Conservation (phyloP, 768 basidiomycete genomes). For the Leccinum subtestaceum region DNA sequence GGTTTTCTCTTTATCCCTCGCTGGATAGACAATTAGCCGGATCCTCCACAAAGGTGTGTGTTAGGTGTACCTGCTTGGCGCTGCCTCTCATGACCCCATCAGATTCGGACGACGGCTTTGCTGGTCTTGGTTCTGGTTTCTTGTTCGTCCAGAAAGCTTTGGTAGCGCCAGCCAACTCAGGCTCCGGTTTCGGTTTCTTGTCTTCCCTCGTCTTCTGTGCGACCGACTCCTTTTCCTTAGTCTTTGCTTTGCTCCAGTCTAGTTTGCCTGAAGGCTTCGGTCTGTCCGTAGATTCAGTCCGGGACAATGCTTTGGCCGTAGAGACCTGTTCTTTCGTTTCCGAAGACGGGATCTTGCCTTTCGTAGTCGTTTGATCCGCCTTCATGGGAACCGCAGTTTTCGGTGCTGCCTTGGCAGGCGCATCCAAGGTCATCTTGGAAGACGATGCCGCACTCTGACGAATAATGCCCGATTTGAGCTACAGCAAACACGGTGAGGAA, state of each 20-base stretch:
- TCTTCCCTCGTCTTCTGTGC: constrained; percentile 11
- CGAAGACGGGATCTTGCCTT: constrained; percentile 25
- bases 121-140: not conserved
- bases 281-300: constrained; percentile 26
- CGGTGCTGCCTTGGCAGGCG: constrained; percentile 11
- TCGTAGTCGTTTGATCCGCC: constrained; percentile 11
- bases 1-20: constrained; percentile 46
- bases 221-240: constrained; percentile 35
- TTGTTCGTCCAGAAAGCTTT: not conserved
- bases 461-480: constrained; percentile 16
- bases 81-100: not conserved
- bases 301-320: constrained; percentile 22
- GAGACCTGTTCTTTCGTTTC: constrained; percentile 26
- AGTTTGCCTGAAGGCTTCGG: constrained; percentile 47
- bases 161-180: not conserved
- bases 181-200: constrained; percentile 19
- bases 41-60: not conserved
- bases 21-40: constrained; percentile 27
- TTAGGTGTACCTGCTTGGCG: constrained; percentile 5
- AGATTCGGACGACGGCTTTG: not conserved
- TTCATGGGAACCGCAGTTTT: constrained; percentile 13
- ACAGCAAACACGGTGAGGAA: not conserved
- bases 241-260: constrained; percentile 60
- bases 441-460: constrained; percentile 31
- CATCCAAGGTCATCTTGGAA: constrained; percentile 44